Evolutionary conservation across 2,329 filamentous ascomycete genomes (phyloP), one percentile per base, ranked within the genome.

Genomic region (Sporothrix pseudoabietina): DNA sequence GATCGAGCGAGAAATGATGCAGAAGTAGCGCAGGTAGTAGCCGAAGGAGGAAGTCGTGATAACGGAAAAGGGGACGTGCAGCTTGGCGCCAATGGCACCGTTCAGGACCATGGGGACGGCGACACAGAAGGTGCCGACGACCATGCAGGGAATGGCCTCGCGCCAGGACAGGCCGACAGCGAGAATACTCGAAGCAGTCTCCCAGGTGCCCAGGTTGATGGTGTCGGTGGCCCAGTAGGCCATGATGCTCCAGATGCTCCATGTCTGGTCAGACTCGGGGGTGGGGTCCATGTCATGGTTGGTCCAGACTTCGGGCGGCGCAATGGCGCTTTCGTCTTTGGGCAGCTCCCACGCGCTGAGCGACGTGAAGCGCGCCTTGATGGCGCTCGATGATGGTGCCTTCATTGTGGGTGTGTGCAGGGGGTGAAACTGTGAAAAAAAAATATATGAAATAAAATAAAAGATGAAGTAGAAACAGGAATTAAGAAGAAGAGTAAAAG

Each of bases 41-140:
- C 84, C 84, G 73, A 85, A 86, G 44, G 83, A 81, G 44, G 82
- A 81, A 4, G 83, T 81, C 4, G 82, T 81, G 32, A 84, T 80
- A 22, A 86, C 83, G 5, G 83, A 82, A 77, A 85, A 86, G 10
- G 84, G 84, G 16, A 85, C 80, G 73, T 86, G 84, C n/a, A 85
- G 78, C 72, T 82, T 82, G 12, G 83, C 81, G 22, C 84, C 83
- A 72, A 84, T 84, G 16, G 83, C 83, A 22, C 84, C 84, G 76
- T 86, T 85, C n/a, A 85, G 79, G 10, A 85, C 83, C 78, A 85
- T 82, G 12, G 84, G 81, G 12, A 89, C 84, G 16, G 88, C 87
- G 26, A 89, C 88, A 76, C 88, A 90, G 12, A 86, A 82, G 14
- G 87, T 86, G 59, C 90, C 90, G n/a, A 91, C 87, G 59, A 85